Base-by-base conservation (phyloP, 2,329 filamentous ascomycete genomes). In the Coniochaeta ligniaria region DNA sequence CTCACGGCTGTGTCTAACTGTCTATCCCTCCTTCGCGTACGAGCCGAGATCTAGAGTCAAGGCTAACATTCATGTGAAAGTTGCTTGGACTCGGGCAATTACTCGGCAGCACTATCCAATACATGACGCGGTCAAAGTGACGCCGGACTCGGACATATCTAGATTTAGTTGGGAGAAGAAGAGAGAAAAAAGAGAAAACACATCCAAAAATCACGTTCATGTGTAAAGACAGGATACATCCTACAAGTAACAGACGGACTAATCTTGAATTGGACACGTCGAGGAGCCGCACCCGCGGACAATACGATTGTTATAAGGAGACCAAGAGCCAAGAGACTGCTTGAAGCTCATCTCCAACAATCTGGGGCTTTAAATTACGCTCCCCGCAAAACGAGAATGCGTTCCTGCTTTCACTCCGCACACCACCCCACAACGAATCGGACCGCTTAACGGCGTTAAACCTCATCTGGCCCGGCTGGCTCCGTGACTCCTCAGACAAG, bases 361-460 rank as follows among this genome's bases (percentile, higher is more conserved):
- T 2, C 43, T 47, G 3, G 17, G 20, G 11, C 4, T 24, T 50
- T 52, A 52, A 47, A 31, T 52, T 52, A 31, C 14, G 2, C 9
- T 22, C 47, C 47, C 47, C 24, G 45, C 45, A 50, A 50, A 26
- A 16, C 45, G 20, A 50, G 7, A 50, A 14, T 2, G 20, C 24
- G 45, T 50, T 26, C 22, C 22, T 26, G 20, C 22, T 50, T 33
- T 56, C 52, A 35, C 52, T 36, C 52, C 52, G 33, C 52, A 33
- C 52, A n/a, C 14, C 54, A 26, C 54, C n/a, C 54, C 54, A 57
- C 31, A 57, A 22, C 31, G 35, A 57, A 38, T 57, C 54, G 54
- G 54, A 57, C 54, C 54, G 54, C 54, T 57, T 17, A 38, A 57
- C 54, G 54, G 33, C n/a, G 54, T 57, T 35, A 57, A 38, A 57